Evolutionary conservation across 768 basidiomycete genomes (phyloP).

Genomic region (Pholiota molesta): DNA sequence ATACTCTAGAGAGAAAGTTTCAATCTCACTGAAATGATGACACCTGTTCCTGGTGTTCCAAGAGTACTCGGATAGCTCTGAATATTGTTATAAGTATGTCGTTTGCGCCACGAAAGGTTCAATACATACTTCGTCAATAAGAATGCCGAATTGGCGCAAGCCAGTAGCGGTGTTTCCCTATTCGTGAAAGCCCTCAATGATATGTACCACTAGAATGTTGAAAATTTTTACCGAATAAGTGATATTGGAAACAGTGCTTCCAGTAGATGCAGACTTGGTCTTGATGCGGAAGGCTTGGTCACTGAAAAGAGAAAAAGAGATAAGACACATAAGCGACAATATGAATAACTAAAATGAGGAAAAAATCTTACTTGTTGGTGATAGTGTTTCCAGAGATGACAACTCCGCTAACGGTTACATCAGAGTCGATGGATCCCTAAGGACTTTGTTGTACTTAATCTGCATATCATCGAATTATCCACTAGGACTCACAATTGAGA

Average conservation of each 20-base stretch:
- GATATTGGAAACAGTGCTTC: constrained; percentile 50
- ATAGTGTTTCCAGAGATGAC: constrained; percentile 50
- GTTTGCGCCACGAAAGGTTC: not conserved
- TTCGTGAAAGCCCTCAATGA: not conserved
- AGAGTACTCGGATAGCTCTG: constrained; percentile 61
- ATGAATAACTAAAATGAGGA: too few species aligned
- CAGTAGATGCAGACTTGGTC: constrained; percentile 38
- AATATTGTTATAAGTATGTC: not conserved
- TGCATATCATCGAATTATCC: not conserved
- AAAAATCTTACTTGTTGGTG: constrained; percentile 48
- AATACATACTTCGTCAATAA: constrained; percentile 57
- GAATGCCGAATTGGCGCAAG: constrained; percentile 50
- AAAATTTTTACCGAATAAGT: constrained; percentile 36
- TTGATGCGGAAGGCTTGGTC: constrained; percentile 63
- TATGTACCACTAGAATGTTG: not conserved
- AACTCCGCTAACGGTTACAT: constrained; percentile 48
- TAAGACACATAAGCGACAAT: not conserved
- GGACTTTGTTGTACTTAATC: not conserved
- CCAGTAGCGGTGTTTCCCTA: constrained; percentile 58
- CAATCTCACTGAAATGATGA: constrained; percentile 25
- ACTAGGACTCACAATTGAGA: constrained; percentile 46
- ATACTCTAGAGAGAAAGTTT: not conserved
- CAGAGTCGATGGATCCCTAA: constrained; percentile 58
- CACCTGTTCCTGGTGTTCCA: constrained; percentile 58
- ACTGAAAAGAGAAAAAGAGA: constrained; percentile 28